Conservation (phyloP, 1,284 basidiomycete genomes). For the Leccinum insolens region DNA sequence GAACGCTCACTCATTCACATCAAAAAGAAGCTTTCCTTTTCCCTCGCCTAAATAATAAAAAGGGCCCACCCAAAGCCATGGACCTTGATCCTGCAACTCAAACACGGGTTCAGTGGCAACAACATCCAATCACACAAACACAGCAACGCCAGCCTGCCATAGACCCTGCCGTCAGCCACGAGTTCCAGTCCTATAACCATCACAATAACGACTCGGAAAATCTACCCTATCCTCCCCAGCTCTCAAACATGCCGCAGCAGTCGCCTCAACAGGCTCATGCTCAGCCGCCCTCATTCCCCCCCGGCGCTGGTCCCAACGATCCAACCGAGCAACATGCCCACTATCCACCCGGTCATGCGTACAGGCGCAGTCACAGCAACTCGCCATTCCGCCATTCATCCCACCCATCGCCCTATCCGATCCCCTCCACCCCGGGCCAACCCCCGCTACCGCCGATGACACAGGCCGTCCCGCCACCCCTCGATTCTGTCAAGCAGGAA, state of each 20-base stretch:
- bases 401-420: conserved; percentile 39
- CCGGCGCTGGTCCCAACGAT: conserved; percentile 38
- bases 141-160: conserved; percentile 37
- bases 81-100: conserved; percentile 34
- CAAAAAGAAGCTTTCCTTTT: conserved; percentile 37
- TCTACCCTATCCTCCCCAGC: conserved; percentile 27
- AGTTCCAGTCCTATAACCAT: conserved; percentile 34
- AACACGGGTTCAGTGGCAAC: conserved; percentile 38
- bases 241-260: conserved; percentile 31
- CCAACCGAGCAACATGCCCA: conserved; percentile 34
- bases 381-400: conserved; percentile 38
- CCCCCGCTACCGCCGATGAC: conserved; percentile 25
- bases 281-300: conserved; percentile 35
- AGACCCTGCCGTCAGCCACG: conserved; percentile 37
- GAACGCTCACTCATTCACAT: conserved; percentile 31
- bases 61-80: conserved; percentile 31
- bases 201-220: conserved; percentile 31
- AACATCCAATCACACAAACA: conserved; percentile 35
- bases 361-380: conserved; percentile 39
- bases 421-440: conserved; percentile 42
- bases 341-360: conserved; percentile 36
- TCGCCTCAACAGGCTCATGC: conserved; percentile 28
- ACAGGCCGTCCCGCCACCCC: conserved; percentile 13
- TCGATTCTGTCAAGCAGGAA: conserved; percentile 34
- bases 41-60: conserved; percentile 43